Evolutionary conservation across 129 eudicot genomes (phyloP).

Genomic region (Arctium minus): DNA sequence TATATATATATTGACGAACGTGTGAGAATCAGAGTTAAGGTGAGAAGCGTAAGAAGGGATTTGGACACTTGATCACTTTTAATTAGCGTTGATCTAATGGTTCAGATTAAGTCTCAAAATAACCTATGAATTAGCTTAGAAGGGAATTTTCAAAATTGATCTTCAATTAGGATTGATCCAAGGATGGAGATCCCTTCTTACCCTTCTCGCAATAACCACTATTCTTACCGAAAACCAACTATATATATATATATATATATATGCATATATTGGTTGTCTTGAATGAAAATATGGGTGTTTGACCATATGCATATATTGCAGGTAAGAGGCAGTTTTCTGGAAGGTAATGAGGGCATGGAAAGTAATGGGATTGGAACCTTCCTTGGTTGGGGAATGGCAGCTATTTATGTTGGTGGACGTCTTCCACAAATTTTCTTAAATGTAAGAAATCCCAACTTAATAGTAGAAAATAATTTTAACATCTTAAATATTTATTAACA

Average conservation of each 20-base stretch:
- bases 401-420: slow-evolving; percentile 84
- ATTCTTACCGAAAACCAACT: too few relatives aligned
- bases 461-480: neutral
- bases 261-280: neutral
- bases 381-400: slow-evolving; percentile 93
- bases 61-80: too few relatives aligned
- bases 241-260: too few relatives aligned
- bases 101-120: too few relatives aligned
- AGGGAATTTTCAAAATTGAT: too few relatives aligned
- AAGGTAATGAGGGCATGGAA: slow-evolving; percentile 22
- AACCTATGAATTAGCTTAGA: too few relatives aligned
- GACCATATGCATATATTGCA: slow-evolving; percentile 23
- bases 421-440: slow-evolving; percentile 74
- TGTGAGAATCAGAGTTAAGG: too few relatives aligned
- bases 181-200: too few relatives aligned
- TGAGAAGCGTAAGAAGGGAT: too few relatives aligned
- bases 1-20: neutral
- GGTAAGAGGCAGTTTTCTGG: slow-evolving; percentile 34
- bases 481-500: slow-evolving; percentile 9
- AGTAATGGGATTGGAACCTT: slow-evolving; percentile 48
- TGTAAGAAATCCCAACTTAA: slow-evolving; percentile 33
- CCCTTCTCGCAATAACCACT: too few relatives aligned
- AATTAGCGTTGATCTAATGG: too few relatives aligned
- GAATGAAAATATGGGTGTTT: neutral
- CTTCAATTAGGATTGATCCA: too few relatives aligned